Evolutionary conservation across 2,329 filamentous ascomycete genomes (phyloP).

Genomic region (Elsinoe batatas): DNA sequence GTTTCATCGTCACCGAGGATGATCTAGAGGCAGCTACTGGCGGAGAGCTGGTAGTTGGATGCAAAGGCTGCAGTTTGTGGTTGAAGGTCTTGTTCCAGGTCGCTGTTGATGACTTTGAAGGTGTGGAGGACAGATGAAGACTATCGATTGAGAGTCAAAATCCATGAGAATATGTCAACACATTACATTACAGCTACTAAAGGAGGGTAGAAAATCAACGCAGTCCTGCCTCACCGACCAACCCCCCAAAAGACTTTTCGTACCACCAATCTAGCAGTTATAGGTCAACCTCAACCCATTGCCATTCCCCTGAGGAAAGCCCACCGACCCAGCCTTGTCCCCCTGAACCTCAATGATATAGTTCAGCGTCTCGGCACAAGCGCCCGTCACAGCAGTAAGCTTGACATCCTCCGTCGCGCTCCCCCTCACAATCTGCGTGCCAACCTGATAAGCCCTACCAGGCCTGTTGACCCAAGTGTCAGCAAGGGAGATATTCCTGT

Average conservation of each 20-base stretch:
- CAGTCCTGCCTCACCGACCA: neutral
- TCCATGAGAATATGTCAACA: neutral
- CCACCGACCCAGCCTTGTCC: constrained; percentile 1
- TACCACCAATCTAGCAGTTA: neutral
- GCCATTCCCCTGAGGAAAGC: neutral
- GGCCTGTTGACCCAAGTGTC: constrained; percentile 6
- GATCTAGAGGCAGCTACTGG: constrained; percentile 44
- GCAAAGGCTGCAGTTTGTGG: constrained; percentile 55
- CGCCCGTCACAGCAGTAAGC: constrained; percentile 3
- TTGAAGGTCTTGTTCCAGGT: constrained; percentile 51
- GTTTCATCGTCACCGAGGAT: constrained; percentile 45
- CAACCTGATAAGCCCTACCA: neutral
- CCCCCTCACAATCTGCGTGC: neutral
- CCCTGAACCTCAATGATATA: constrained; percentile 8
- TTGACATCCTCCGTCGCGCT: neutral
- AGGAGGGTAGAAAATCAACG: neutral
- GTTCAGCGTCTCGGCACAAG: constrained; percentile 3
- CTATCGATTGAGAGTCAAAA: no score
- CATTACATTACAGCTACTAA: neutral
- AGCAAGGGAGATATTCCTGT: constrained; percentile 1
- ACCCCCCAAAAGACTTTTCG: neutral
- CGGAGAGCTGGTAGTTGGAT: constrained; percentile 50
- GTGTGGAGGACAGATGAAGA: neutral
- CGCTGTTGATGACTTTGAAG: constrained; percentile 24
- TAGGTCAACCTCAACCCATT: constrained; percentile 8